A percentile compares a stretch with the other conserved stretches of the same genome.
Conservation (phyloP, 768 basidiomycete genomes). For the Suillus tomentosus region DNA sequence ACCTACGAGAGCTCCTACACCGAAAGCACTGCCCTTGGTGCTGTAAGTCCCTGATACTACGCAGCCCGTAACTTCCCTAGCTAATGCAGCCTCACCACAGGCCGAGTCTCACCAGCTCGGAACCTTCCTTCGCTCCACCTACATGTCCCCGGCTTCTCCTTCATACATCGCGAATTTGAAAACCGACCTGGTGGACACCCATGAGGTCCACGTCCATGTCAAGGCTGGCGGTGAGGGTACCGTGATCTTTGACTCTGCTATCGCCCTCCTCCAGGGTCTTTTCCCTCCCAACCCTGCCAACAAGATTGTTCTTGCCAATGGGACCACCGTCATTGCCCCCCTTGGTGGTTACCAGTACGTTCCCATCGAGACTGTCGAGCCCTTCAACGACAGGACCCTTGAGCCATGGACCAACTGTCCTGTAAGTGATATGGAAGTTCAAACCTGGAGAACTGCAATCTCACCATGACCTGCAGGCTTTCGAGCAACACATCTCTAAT, state of each 20-base stretch:
- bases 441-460: slow-evolving; percentile 18
- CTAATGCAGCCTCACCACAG: slow-evolving; percentile 36
- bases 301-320: slow-evolving; percentile 78
- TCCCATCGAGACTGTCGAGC: slow-evolving; percentile 84
- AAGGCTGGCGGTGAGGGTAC: slow-evolving; percentile 84
- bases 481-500: slow-evolving; percentile 60
- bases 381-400: slow-evolving; percentile 77
- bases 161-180: slow-evolving; percentile 69
- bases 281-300: slow-evolving; percentile 77
- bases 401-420: slow-evolving; percentile 77
- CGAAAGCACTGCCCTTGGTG: slow-evolving; percentile 75
- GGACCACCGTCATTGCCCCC: slow-evolving; percentile 67
- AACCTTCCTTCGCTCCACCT: slow-evolving; percentile 58
- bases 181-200: slow-evolving; percentile 70
- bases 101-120: slow-evolving; percentile 71
- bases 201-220: slow-evolving; percentile 72
- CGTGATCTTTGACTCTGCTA: slow-evolving; percentile 83
- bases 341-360: slow-evolving; percentile 87
- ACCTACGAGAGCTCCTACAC: slow-evolving; percentile 64
- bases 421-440: slow-evolving; percentile 32
- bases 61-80: not conserved
- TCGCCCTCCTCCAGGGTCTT: slow-evolving; percentile 82
- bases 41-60: slow-evolving; percentile 42
- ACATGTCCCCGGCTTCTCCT: slow-evolving; percentile 63
- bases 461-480: slow-evolving; percentile 44